phyloP scores from a whole-genome alignment of 208 protist genomes.

The Borovskyia barvae region DNA sequence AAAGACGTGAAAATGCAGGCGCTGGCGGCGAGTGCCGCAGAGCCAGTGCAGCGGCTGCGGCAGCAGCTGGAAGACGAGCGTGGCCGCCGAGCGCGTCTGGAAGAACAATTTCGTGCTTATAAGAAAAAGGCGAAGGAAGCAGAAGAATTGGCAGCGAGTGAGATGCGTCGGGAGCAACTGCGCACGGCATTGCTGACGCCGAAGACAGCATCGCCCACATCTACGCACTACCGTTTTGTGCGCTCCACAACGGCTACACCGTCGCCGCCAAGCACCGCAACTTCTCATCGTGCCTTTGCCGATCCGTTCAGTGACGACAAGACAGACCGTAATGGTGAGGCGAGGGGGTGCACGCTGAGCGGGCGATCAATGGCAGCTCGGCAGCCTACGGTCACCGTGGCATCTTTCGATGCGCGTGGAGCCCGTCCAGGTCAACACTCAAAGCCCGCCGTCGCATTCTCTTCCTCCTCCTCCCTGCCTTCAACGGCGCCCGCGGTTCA shows the following conservation, averaged over 20 bases:
- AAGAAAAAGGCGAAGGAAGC: conserved; percentile 80
- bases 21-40: conserved; percentile 49
- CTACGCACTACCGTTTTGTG: background rate
- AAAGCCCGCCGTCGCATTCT: too few relatives aligned
- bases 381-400: background rate
- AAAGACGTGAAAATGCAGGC: conserved; percentile 75
- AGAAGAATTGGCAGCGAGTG: conserved; percentile 65
- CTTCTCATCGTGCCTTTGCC: background rate
- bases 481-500: too few relatives aligned
- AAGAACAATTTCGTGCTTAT: conserved; percentile 68
- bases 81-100: conserved; percentile 55
- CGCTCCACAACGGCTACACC: conserved; percentile 14
- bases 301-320: too few relatives aligned
- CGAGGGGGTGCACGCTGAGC: background rate
- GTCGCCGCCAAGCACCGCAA: conserved; percentile 14
- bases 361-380: background rate
- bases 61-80: conserved; percentile 86
- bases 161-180: conserved; percentile 80
- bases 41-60: conserved; percentile 76
- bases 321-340: background rate
- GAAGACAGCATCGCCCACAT: background rate
- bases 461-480: too few relatives aligned
- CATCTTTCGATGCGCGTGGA: background rate
- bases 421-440: too few relatives aligned
- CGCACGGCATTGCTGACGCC: conserved; percentile 26